phyloP scores from a whole-genome alignment of 495 filamentous ascomycete genomes.

The Tuber brumale region DNA sequence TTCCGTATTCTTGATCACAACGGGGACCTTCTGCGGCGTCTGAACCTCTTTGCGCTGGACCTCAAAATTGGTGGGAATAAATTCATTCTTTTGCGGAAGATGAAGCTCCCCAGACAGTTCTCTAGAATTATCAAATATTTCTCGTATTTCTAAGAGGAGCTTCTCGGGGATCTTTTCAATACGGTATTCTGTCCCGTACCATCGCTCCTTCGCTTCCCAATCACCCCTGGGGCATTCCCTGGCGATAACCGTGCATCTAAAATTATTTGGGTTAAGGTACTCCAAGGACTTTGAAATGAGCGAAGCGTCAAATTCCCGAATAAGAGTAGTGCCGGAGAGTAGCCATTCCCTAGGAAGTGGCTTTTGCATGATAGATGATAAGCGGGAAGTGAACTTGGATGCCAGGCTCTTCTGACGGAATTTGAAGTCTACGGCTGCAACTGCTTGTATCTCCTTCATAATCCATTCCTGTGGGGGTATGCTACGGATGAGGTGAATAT shows the following conservation, averaged over 20 bases:
- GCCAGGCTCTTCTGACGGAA: slow-evolving; percentile 91
- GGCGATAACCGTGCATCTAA: slow-evolving; percentile 72
- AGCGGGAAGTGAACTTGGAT: slow-evolving; percentile 74
- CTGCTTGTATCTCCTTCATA: slow-evolving; percentile 78
- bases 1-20: slow-evolving; percentile 81
- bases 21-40: slow-evolving; percentile 65
- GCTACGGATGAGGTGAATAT: slow-evolving; percentile 79
- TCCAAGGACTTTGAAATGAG: slow-evolving; percentile 67
- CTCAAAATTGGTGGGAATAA: slow-evolving; percentile 86
- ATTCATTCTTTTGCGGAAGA: slow-evolving; percentile 89
- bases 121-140: slow-evolving; percentile 54
- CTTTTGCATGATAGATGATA: slow-evolving; percentile 82
- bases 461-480: slow-evolving; percentile 84
- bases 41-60: slow-evolving; percentile 87
- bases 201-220: slow-evolving; percentile 76
- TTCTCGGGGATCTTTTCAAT: slow-evolving; percentile 72
- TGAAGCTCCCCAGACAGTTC: slow-evolving; percentile 66
- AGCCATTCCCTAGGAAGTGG: slow-evolving; percentile 78
- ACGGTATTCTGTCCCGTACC: slow-evolving; percentile 96
- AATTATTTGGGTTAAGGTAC: slow-evolving; percentile 80
- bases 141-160: slow-evolving; percentile 61
- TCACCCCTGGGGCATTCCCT: slow-evolving; percentile 77
- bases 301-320: slow-evolving; percentile 71
- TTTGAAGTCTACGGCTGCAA: slow-evolving; percentile 86
- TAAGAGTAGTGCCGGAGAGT: slow-evolving; percentile 63